Evolutionary conservation across 768 basidiomycete genomes (phyloP), one percentile per base, ranked within the genome.

Genomic region (Mycena latifolia): DNA sequence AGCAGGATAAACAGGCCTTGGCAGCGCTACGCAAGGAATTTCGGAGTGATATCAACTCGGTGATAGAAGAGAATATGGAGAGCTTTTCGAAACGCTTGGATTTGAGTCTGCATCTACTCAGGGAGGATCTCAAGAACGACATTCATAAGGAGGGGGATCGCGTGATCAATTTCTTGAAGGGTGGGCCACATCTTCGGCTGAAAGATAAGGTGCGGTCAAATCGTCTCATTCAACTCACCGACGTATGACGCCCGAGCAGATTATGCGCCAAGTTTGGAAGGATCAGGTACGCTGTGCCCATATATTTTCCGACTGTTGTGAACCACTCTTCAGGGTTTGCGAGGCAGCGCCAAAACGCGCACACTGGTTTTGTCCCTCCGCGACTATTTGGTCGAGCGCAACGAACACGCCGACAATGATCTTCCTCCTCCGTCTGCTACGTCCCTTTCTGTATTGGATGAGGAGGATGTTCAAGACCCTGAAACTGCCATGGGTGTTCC

Each of bases 151-250:
- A n/a, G n/a, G n/a, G n/a, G n/a, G n/a, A n/a, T n/a, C n/a, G n/a
- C n/a, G n/a, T n/a, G n/a, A 66, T 70, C 18, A 67, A 46, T 20
- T 67, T 56, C 29, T 22, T 77, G n/a, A 71, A 62, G 24, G 59
- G 56, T 15, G 75, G 75, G 0, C 69, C 76, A 0, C 74, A 76
- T 58, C 65, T 68, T 14, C 63, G 71, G 24, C 71, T 77, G 28
- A 64, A 61, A 7, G 71, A 76, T 55, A 37, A 37, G 20, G 41
- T 43, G 41, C n/a, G n/a, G 31, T 5, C 37, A 9, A 7, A 15
- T 43, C 41, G n/a, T n/a, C 41, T 20, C 10, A 2, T n/a, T 43
- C 5, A 43, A 6, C 20, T n/a, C 12, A 43, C n/a, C 3, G 41
- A n/a, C 10, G 31, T 33, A 6, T 33, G 20, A n/a, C n/a, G n/a